phyloP scores from a whole-genome alignment of 2,329 filamentous ascomycete genomes.

The Fusarium chlamydosporum region DNA sequence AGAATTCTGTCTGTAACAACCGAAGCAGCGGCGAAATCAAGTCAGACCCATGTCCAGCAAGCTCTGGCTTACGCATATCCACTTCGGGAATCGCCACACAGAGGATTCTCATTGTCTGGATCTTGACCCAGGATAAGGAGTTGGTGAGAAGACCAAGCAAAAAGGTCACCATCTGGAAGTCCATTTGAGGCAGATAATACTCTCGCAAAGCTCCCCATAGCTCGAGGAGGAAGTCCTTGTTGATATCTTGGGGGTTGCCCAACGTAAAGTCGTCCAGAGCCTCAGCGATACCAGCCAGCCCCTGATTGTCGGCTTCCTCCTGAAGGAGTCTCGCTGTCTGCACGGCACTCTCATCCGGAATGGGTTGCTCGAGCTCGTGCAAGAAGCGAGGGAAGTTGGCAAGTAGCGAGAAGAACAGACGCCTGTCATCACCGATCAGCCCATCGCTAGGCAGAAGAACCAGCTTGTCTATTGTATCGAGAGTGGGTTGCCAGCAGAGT shows the following conservation, averaged over 20 bases:
- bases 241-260: constrained; percentile 74
- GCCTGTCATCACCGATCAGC: constrained; percentile 84
- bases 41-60: constrained; percentile 92
- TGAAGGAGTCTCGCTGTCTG: constrained; percentile 78
- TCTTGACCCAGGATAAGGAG: constrained; percentile 87
- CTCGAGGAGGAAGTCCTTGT: constrained; percentile 81
- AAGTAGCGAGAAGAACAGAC: constrained; percentile 86
- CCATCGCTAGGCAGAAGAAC: constrained; percentile 83
- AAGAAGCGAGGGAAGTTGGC: constrained; percentile 93
- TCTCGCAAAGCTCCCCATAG: constrained; percentile 81
- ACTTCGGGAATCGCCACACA: constrained; percentile 88
- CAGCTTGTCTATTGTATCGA: constrained; percentile 83
- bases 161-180: constrained; percentile 89
- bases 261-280: constrained; percentile 79
- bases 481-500: constrained; percentile 80
- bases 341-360: constrained; percentile 68
- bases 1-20: constrained; percentile 92
- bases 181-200: constrained; percentile 84
- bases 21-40: constrained; percentile 93
- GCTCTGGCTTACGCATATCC: constrained; percentile 92
- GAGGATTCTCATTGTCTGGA: constrained; percentile 92
- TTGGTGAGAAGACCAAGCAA: constrained; percentile 94
- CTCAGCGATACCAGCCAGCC: constrained; percentile 74
- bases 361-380: constrained; percentile 78
- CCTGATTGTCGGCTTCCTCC: constrained; percentile 79